These are phyloP conservation scores for Fraxinus baroniana DNA, from an alignment of 305 asterid genomes.

Conservation along the genomic window DNA sequence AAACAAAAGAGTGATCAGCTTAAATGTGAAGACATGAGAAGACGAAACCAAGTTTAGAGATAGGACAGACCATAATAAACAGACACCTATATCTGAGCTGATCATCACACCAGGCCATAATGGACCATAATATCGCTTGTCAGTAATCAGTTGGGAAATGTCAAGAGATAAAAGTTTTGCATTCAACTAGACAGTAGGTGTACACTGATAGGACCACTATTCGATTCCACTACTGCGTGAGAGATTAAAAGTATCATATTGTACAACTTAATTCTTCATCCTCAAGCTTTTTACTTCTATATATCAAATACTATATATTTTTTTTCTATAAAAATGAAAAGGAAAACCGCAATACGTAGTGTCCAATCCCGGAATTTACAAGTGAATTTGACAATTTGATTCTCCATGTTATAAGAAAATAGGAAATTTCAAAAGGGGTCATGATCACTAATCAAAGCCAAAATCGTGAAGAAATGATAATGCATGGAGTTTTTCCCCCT, in stretches of 20 bases:
- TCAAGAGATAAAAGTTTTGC: background rate
- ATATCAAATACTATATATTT: conserved; percentile 3
- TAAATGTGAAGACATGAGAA: no score
- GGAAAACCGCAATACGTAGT: background rate
- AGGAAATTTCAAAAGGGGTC: background rate
- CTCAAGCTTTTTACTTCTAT: background rate
- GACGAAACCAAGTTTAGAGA: background rate
- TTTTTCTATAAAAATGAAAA: background rate
- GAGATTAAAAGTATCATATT: background rate
- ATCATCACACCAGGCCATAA: background rate
- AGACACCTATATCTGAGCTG: background rate
- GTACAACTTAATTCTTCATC: background rate
- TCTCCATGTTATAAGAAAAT: background rate
- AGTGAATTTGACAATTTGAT: background rate
- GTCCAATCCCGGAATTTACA: background rate
- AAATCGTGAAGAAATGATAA: conserved; percentile 5
- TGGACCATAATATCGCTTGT: background rate
- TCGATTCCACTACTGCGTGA: background rate
- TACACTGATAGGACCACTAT: conserved; percentile 1
- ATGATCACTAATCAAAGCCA: background rate
- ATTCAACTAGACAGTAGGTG: background rate
- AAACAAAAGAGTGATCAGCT: no score
- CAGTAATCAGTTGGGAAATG: conserved; percentile 14
- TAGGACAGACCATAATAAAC: background rate
- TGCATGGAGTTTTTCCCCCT: background rate